phyloP scores from a whole-genome alignment of 164 flowering plant species.

The Dillenia suffruticosa region DNA sequence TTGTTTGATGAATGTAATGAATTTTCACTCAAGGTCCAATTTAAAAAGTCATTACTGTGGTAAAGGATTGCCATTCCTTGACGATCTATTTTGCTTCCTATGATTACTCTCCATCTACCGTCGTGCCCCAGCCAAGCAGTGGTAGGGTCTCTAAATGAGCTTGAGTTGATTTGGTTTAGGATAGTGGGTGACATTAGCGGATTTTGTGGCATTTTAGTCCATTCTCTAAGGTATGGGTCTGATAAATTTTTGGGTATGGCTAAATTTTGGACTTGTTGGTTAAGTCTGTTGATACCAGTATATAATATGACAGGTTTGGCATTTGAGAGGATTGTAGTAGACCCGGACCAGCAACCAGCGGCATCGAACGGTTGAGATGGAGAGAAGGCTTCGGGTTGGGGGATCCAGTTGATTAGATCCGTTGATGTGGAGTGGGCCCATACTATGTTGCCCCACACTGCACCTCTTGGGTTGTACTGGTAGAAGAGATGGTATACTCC shows the following conservation, averaged over 20 bases:
- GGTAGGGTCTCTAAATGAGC: constrained; percentile 73
- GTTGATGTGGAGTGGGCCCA: constrained; percentile 79
- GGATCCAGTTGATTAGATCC: constrained; percentile 59
- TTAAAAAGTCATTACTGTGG: constrained; percentile 46
- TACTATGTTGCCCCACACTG: constrained; percentile 65
- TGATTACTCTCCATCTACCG: constrained; percentile 44
- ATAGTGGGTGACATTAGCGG: constrained; percentile 50
- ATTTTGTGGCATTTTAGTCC: constrained; percentile 49
- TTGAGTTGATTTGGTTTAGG: constrained; percentile 31
- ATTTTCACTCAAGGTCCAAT: constrained; percentile 35
- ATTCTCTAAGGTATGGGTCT: constrained; percentile 56
- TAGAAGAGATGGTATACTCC: constrained; percentile 85
- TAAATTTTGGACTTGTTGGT: constrained; percentile 54
- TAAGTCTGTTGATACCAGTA: constrained; percentile 45
- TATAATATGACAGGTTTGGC: constrained; percentile 49
- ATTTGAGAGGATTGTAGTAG: constrained; percentile 56
- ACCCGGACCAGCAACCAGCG: constrained; percentile 73
- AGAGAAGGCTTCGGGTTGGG: constrained; percentile 36
- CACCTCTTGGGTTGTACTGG: constrained; percentile 68
- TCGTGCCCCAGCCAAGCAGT: constrained; percentile 65
- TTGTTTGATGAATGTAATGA: constrained; percentile 33
- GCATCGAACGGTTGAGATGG: constrained; percentile 44
- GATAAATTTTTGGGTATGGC: constrained; percentile 55
- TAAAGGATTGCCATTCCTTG: constrained; percentile 52
- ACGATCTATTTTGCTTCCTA: constrained; percentile 40